Base-by-base conservation (phyloP, 176 grass and related monocot genomes). In the Chrysopogon serrulatus region DNA sequence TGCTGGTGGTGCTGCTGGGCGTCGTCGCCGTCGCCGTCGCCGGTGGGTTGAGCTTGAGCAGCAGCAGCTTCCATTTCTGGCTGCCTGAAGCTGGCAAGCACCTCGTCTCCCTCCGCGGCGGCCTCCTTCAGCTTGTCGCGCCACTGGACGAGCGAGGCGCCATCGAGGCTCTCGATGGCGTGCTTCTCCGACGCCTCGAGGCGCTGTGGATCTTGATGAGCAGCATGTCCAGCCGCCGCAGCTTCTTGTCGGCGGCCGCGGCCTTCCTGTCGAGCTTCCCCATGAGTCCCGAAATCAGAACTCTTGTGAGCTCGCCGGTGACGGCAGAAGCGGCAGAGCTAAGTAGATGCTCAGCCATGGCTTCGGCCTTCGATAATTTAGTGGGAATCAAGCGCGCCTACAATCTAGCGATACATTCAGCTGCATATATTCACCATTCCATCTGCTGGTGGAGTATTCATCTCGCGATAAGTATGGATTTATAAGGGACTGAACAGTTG, bases 101-200 rank as follows among this genome's bases (percentile, higher is more conserved):
- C 54, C 69, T 76, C 61, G 0, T 83, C 60, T 30, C 65, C 86
- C 31, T 68, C 44, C n/a, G 13, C 43, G 13, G 77, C 14, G 23
- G 42, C 86, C 18, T 70, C 71, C 71, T 83, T 88, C 24, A 88
- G 8, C 45, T 43, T 88, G 57, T 77, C 69, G 10, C 63, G 71
- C 79, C 79, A 88, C 65, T 28, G 28, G 17, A 59, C 23, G 30
- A 89, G 69, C 59, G 18, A 30, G 16, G 56, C 14, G 53, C n/a
- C n/a, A n/a, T n/a, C n/a, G n/a, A n/a, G n/a, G n/a, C 18, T 84
- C 8, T 56, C 19, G 65, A 79, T 35, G 27, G 7, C 1, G 17
- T 73, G 72, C 31, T n/a, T 61, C 40, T 88, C 80, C 8, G 81
- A 66, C 1, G 17, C 63, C 66, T 67, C 51, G 10, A 84, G 10